Evolutionary conservation across 305 asterid genomes (phyloP).

Genomic region (Solanum aculeatissimum): DNA sequence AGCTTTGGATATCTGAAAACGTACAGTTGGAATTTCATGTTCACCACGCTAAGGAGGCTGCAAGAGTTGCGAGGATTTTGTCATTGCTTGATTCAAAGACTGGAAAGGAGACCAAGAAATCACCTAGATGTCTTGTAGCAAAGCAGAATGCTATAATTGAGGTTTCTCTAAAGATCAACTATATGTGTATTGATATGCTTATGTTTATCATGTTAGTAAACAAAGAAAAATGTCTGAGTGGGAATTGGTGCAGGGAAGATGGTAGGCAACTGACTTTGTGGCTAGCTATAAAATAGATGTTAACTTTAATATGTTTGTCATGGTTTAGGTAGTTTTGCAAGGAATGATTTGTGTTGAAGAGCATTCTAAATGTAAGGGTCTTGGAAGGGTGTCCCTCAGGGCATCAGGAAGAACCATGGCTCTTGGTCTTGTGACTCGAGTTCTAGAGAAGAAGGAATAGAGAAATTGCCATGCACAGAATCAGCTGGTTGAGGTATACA

Average conservation of each 20-base stretch:
- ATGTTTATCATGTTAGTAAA: neutral
- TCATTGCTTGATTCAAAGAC: slow-evolving; percentile 79
- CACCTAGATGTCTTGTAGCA: slow-evolving; percentile 69
- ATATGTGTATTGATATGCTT: neutral
- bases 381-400: slow-evolving; percentile 84
- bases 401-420: slow-evolving; percentile 80
- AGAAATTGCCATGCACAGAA: neutral
- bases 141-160: slow-evolving; percentile 79
- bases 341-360: slow-evolving; percentile 68
- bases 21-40: slow-evolving; percentile 81
- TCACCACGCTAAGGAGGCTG: slow-evolving; percentile 83
- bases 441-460: slow-evolving; percentile 13
- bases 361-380: slow-evolving; percentile 49
- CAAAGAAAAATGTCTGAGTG: neutral
- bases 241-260: neutral
- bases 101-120: slow-evolving; percentile 60
- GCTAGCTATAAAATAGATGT: neutral
- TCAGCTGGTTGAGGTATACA: neutral
- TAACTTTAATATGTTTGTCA: neutral
- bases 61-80: slow-evolving; percentile 51
- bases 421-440: slow-evolving; percentile 64
- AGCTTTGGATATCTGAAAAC: neutral
- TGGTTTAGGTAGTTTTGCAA: slow-evolving; percentile 51
- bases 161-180: slow-evolving; percentile 26
- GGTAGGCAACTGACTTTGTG: neutral